Conservation (phyloP, 2,329 filamentous ascomycete species). For the Taxawa tesnikishii region DNA sequence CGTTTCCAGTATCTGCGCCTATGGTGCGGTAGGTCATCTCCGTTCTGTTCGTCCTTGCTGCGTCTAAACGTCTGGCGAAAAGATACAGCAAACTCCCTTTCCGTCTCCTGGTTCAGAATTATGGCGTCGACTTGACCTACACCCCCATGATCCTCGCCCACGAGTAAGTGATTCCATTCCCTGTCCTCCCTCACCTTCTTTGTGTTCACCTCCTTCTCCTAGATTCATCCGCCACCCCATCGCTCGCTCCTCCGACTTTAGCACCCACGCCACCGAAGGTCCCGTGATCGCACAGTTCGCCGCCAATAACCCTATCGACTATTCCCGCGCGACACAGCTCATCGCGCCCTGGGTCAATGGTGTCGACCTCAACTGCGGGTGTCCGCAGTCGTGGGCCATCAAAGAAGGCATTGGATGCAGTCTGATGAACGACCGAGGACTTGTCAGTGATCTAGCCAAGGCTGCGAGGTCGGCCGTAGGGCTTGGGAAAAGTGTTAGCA, state of each 20-base stretch:
- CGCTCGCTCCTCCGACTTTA: conserved; percentile 46
- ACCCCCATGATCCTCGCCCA: conserved; percentile 50
- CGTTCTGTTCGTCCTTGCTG: not conserved
- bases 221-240: conserved; percentile 17
- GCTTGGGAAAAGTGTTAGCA: conserved; percentile 46
- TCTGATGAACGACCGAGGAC: conserved; percentile 52
- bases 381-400: conserved; percentile 61
- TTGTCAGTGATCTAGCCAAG: conserved; percentile 54
- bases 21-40: conserved; percentile 44
- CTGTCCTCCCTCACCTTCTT: not conserved
- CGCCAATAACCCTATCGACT: conserved; percentile 47
- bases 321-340: conserved; percentile 50
- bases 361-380: conserved; percentile 61
- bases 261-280: conserved; percentile 38
- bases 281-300: conserved; percentile 59
- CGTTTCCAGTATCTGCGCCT: conserved; percentile 40
- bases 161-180: conserved; percentile 11
- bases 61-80: too few relatives aligned
- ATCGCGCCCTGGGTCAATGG: conserved; percentile 51
- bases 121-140: conserved; percentile 55
- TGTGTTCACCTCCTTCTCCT: not conserved
- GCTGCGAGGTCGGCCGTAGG: conserved; percentile 42
- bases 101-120: conserved; percentile 52
- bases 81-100: conserved; percentile 47
- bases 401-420: conserved; percentile 55